phyloP scores from a whole-genome alignment of 805 yeast genomes.

The Candida sithepensis region DNA sequence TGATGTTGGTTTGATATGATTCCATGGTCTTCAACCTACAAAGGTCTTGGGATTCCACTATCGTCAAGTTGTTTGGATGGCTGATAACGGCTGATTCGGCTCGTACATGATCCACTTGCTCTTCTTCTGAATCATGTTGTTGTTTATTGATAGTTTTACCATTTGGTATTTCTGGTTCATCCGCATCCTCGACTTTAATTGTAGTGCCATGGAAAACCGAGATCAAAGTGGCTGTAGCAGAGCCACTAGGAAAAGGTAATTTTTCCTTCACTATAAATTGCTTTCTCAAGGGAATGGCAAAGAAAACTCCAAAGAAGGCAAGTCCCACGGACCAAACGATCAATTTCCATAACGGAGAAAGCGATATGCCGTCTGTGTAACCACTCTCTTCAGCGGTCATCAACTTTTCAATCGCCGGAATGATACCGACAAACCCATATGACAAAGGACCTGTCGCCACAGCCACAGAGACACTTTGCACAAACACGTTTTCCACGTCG shows the following conservation, averaged over 20 bases:
- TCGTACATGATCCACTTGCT: background rate
- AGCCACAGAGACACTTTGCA: slow-evolving; percentile 92
- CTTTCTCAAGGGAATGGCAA: slow-evolving; percentile 82
- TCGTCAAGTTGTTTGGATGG: slow-evolving; percentile 24
- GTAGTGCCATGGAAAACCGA: slow-evolving; percentile 79
- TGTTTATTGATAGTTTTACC: background rate
- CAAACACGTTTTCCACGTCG: slow-evolving; percentile 91
- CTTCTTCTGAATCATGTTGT: background rate
- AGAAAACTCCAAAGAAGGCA: slow-evolving; percentile 93
- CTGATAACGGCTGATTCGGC: background rate
- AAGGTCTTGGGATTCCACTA: slow-evolving; percentile 33
- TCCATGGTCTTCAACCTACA: slow-evolving; percentile 25
- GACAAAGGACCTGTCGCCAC: slow-evolving; percentile 97
- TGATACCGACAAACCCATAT: slow-evolving; percentile 90
- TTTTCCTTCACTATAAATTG: slow-evolving; percentile 88
- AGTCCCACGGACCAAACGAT: slow-evolving; percentile 81
- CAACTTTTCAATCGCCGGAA: slow-evolving; percentile 93
- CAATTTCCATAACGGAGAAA: slow-evolving; percentile 45
- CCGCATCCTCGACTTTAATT: slow-evolving; percentile 36
- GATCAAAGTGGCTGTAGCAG: slow-evolving; percentile 92
- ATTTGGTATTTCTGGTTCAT: background rate
- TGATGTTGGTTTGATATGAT: slow-evolving; percentile 53
- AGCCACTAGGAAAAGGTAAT: slow-evolving; percentile 90
- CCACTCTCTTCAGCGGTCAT: slow-evolving; percentile 78
- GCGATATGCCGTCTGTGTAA: slow-evolving; percentile 34